phyloP scores from a whole-genome alignment of 2,329 filamentous ascomycete genomes.

The Penicillium griseofulvum region DNA sequence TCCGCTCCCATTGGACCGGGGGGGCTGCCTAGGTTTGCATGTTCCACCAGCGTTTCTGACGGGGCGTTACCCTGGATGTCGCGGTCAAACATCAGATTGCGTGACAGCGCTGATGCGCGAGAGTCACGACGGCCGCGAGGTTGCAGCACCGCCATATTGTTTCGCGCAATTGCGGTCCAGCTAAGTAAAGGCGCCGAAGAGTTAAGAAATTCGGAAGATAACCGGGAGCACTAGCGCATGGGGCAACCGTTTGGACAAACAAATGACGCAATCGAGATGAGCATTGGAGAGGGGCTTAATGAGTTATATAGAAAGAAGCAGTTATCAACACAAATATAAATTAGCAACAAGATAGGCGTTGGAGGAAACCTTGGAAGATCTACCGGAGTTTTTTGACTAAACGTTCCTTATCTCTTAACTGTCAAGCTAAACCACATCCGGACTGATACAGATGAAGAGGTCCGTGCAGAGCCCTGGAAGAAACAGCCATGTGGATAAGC shows the following conservation, averaged over 20 bases:
- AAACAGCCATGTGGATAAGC: background rate
- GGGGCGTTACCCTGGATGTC: conserved; percentile 15
- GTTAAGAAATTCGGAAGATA: conserved; percentile 14
- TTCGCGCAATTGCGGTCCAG: conserved; percentile 10
- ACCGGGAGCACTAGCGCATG: conserved; percentile 20
- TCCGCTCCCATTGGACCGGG: conserved; percentile 28
- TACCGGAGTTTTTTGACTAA: conserved; percentile 6
- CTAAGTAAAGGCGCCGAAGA: background rate
- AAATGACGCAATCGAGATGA: conserved; percentile 20
- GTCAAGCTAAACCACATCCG: conserved; percentile 3
- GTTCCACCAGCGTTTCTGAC: conserved; percentile 28
- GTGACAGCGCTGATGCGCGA: conserved; percentile 26
- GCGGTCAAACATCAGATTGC: conserved; percentile 22
- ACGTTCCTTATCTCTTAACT: conserved; percentile 4
- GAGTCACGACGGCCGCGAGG: conserved; percentile 32
- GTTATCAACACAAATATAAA: background rate
- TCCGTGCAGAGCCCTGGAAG: conserved; percentile 1
- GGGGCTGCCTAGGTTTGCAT: conserved; percentile 28
- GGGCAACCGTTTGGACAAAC: conserved; percentile 1
- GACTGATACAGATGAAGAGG: conserved; percentile 3
- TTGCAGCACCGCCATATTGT: conserved; percentile 31
- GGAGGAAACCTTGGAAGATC: too few relatives aligned
- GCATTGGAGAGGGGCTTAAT: background rate
- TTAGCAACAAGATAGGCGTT: conserved; percentile 6
- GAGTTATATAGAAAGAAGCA: conserved; percentile 1